Evolutionary conservation across 805 yeast species (phyloP), one percentile per base, ranked within the genome.

Genomic region (Candida tammaniensis): DNA sequence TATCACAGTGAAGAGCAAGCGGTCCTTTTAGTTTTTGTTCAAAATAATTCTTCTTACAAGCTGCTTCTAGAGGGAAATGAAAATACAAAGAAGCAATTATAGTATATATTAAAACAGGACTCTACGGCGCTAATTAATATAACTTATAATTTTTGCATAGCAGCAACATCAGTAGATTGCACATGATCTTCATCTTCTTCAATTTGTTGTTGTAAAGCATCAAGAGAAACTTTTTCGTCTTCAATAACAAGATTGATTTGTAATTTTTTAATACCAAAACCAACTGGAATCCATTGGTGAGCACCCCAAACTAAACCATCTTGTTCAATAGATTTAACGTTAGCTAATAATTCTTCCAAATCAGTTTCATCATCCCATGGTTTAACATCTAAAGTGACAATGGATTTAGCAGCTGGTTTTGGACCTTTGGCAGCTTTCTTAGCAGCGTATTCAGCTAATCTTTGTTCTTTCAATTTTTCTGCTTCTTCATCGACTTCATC

Each of bases 361-460:
- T 91, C 82, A 55, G 99, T 93, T 79, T 93, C 98, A 62, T 93
- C 98, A 72, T 93, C 98, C 99, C 99, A 93, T 74, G 97, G 98
- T 82, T 93, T 93, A 57, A 93, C 95, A 57, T 93, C 98, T 57
- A 93, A 63, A 60, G 99, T 91, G 61, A 93, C 96, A 53, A 88
- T 74, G 44, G 97, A 86, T 79, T 93, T 93, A 63, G 98, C 97
- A 70, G 96, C 96, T 59, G 98, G 88, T 80, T 88, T 88, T 59
- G 98, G 87, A 65, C 94, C 94, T 76, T 85, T 85, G 54, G 91
- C 82, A 52, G 96, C 96, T 83, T 93, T 93, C 82, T 84, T 88
- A 60, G 94, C 96, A 61, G 86, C 85, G 81, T 93, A 93, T 68
- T 81, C 96, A 67, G 96, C 98, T 61, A 93, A 72, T 83, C 99